Percentiles rank a stretch among this genome's conserved stretches.
phyloP scores from a whole-genome alignment of 768 basidiomycete genomes.

The Cystofilobasidium macerans region DNA sequence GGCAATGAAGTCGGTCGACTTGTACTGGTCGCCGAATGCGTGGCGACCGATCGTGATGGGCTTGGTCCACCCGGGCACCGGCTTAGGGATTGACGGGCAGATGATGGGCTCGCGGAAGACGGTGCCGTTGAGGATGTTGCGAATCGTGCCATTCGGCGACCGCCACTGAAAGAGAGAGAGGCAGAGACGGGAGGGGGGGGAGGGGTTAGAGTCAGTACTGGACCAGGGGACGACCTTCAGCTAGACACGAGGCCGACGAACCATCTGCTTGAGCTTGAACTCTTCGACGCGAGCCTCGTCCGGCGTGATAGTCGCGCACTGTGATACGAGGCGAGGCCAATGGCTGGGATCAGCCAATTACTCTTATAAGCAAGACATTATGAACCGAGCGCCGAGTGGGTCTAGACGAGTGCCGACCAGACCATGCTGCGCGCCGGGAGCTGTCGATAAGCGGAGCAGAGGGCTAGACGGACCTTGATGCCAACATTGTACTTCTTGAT shows the following conservation, averaged over 20 bases:
- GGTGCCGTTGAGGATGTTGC: slow-evolving; percentile 95
- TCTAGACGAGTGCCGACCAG: neutral
- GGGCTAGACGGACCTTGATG: slow-evolving; percentile 51
- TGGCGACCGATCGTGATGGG: slow-evolving; percentile 95
- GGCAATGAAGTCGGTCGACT: slow-evolving; percentile 82
- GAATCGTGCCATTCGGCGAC: slow-evolving; percentile 93
- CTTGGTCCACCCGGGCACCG: slow-evolving; percentile 91
- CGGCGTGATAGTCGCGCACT: slow-evolving; percentile 95
- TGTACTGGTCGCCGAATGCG: slow-evolving; percentile 84
- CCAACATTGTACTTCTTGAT: slow-evolving; percentile 90
- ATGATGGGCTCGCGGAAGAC: slow-evolving; percentile 99
- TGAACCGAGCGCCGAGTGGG: neutral
- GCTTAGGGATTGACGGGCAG: slow-evolving; percentile 75
- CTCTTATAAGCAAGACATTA: no score
- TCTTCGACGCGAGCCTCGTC: slow-evolving; percentile 92
- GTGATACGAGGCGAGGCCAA: no score
- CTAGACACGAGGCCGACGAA: no score
- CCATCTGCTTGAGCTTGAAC: slow-evolving; percentile 95
- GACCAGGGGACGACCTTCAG: slow-evolving; percentile 48
- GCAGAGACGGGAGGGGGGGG: neutral
- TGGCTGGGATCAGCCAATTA: no score
- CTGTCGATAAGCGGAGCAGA: neutral
- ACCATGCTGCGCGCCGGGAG: no score
- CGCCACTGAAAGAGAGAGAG: slow-evolving; percentile 36
- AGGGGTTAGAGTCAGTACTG: neutral